Evolutionary conservation across 331 rosid genomes (phyloP).

Genomic region (Arachis monticola): DNA sequence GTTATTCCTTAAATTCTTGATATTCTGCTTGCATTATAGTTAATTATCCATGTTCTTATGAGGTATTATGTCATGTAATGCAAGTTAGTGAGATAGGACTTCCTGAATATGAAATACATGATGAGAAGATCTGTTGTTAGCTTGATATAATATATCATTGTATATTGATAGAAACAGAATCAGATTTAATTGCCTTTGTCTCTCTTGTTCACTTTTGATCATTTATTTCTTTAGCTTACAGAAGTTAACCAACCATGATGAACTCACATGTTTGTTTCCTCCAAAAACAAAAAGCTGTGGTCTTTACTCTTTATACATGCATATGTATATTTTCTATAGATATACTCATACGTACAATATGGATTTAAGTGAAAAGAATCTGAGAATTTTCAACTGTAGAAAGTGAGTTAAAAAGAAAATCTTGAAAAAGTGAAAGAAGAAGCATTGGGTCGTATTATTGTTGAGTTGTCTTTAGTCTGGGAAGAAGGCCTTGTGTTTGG

Average conservation of each 20-base stretch:
- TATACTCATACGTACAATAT: slow-evolving; percentile 45
- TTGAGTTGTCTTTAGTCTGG: slow-evolving; percentile 43
- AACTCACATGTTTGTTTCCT: slow-evolving; percentile 31
- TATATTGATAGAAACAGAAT: slow-evolving; percentile 22
- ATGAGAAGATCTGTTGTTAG: slow-evolving; percentile 15
- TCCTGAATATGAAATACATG: slow-evolving; percentile 15
- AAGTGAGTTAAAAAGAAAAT: slow-evolving; percentile 39
- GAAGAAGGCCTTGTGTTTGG: slow-evolving; percentile 48
- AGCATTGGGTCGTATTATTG: slow-evolving; percentile 45
- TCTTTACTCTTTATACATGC: slow-evolving; percentile 30
- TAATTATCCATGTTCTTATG: background rate
- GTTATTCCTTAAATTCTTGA: slow-evolving; percentile 23
- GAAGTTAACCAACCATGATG: slow-evolving; percentile 31
- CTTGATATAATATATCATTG: background rate
- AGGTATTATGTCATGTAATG: slow-evolving; percentile 22
- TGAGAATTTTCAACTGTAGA: slow-evolving; percentile 45
- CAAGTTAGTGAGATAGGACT: slow-evolving; percentile 15
- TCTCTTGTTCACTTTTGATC: slow-evolving; percentile 12
- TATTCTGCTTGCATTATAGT: slow-evolving; percentile 15
- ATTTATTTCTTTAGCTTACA: slow-evolving; percentile 32
- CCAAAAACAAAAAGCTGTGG: background rate
- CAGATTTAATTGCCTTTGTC: slow-evolving; percentile 29
- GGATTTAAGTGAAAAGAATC: slow-evolving; percentile 44
- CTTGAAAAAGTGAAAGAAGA: slow-evolving; percentile 30
- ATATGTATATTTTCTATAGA: slow-evolving; percentile 37